These are phyloP conservation scores for Ziziphus jujuba DNA, from an alignment of 306 rosid species.

Conservation along the genomic window DNA sequence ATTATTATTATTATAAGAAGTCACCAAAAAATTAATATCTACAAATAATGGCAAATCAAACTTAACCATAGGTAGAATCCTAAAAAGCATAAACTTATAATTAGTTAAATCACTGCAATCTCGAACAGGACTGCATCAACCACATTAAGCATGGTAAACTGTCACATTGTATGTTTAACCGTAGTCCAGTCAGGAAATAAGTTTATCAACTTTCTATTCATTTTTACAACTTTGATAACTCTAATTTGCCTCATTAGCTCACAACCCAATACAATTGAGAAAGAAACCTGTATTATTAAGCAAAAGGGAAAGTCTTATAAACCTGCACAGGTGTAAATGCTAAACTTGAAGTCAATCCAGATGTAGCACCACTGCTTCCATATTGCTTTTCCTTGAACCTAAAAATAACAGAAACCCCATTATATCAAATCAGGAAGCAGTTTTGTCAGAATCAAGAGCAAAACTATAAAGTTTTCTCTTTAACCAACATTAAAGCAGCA, in stretches of 20 bases:
- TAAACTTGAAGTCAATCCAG: slow-evolving; percentile 87
- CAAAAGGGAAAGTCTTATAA: slow-evolving; percentile 13
- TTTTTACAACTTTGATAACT: neutral
- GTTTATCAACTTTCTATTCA: neutral
- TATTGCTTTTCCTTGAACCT: slow-evolving; percentile 87
- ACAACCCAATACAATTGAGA: neutral
- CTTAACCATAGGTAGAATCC: no score
- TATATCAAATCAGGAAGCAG: slow-evolving; percentile 8
- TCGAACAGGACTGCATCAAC: neutral
- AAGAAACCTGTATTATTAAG: neutral
- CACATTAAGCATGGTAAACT: neutral
- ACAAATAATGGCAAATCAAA: no score
- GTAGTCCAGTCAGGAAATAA: neutral
- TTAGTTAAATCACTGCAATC: no score
- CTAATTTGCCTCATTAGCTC: neutral
- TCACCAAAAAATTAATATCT: no score
- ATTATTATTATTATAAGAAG: no score
- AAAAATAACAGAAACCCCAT: slow-evolving; percentile 22
- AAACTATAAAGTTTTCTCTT: neutral
- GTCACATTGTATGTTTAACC: neutral
- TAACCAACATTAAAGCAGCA: neutral
- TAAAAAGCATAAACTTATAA: no score
- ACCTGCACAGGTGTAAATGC: slow-evolving; percentile 99
- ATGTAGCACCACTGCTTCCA: slow-evolving; percentile 94
- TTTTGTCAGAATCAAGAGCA: neutral